Percentiles rank a stretch among this genome's conserved stretches.
Evolutionary conservation across 352 stramenopile genomes (phyloP).

Genomic region (Globisporangium takayamanum): DNA sequence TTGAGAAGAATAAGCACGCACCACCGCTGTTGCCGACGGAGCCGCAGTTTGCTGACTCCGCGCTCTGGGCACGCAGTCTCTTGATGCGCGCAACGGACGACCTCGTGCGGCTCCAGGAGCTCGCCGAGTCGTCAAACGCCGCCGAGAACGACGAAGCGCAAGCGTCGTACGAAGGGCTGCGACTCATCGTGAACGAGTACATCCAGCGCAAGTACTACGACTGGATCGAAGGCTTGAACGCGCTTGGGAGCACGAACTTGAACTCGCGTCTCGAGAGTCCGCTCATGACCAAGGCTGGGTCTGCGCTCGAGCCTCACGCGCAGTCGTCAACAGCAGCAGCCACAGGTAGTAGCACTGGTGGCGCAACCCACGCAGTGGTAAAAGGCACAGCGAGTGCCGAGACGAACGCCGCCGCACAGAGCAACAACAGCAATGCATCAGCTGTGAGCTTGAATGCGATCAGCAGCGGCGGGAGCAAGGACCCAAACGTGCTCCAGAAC

Average conservation of each 20-base stretch:
- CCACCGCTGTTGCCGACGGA: conserved; percentile 86
- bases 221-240: conserved; percentile 86
- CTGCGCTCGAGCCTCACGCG: conserved; percentile 8
- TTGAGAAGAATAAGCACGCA: conserved; percentile 88
- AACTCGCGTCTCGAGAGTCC: conserved; percentile 80
- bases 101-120: conserved; percentile 58
- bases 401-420: background rate
- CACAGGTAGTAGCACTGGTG: background rate
- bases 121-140: conserved; percentile 57
- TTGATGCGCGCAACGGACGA: conserved; percentile 74
- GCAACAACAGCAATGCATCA: background rate
- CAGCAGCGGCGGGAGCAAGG: conserved; percentile 20
- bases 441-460: conserved; percentile 31
- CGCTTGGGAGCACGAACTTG: conserved; percentile 66
- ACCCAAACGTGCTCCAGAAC: conserved; percentile 65
- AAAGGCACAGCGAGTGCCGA: background rate
- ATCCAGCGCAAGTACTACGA: conserved; percentile 88
- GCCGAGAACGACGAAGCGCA: conserved; percentile 82
- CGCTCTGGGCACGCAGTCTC: conserved; percentile 90
- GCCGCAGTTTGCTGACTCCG: conserved; percentile 89
- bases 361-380: background rate
- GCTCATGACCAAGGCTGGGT: conserved; percentile 76
- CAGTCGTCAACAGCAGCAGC: conserved; percentile 2
- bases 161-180: conserved; percentile 61
- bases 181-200: conserved; percentile 85